A percentile compares a stretch with the other conserved stretches of the same genome.
phyloP scores from a whole-genome alignment of 306 rosid species.

The Trifolium pratense region DNA sequence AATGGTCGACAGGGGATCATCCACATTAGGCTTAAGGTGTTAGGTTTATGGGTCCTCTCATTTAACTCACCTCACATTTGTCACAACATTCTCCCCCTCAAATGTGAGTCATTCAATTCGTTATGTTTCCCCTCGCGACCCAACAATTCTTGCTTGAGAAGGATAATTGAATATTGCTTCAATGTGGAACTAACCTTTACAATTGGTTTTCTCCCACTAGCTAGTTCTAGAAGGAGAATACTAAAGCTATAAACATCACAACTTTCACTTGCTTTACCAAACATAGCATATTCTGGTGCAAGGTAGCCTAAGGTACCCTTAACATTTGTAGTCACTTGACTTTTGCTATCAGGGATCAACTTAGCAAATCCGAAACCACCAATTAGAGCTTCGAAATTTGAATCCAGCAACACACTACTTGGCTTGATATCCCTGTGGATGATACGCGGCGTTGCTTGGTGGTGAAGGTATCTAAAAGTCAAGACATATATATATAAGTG shows the following conservation, averaged over 20 bases:
- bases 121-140: too few species aligned
- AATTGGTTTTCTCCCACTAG: constrained; percentile 77
- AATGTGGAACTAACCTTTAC: constrained; percentile 50
- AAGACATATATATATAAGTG: not conserved
- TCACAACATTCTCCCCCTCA: too few species aligned
- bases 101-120: too few species aligned
- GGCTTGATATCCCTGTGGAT: constrained; percentile 81
- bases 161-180: too few species aligned
- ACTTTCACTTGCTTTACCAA: constrained; percentile 81
- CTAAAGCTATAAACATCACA: constrained; percentile 92
- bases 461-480: constrained; percentile 78
- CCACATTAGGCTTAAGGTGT: too few species aligned
- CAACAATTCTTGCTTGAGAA: too few species aligned
- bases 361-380: constrained; percentile 90
- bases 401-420: constrained; percentile 74
- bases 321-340: constrained; percentile 89
- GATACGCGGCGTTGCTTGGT: constrained; percentile 75
- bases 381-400: constrained; percentile 68
- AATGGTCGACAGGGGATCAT: too few species aligned
- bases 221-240: constrained; percentile 83
- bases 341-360: constrained; percentile 87
- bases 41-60: too few species aligned
- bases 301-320: constrained; percentile 93
- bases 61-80: too few species aligned
- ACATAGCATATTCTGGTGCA: constrained; percentile 90